A percentile compares a stretch with the other conserved stretches of the same genome.
These are phyloP conservation scores for Selaginella tamariscina DNA, from an alignment of 75 land plant genomes.

Conservation along the genomic window DNA sequence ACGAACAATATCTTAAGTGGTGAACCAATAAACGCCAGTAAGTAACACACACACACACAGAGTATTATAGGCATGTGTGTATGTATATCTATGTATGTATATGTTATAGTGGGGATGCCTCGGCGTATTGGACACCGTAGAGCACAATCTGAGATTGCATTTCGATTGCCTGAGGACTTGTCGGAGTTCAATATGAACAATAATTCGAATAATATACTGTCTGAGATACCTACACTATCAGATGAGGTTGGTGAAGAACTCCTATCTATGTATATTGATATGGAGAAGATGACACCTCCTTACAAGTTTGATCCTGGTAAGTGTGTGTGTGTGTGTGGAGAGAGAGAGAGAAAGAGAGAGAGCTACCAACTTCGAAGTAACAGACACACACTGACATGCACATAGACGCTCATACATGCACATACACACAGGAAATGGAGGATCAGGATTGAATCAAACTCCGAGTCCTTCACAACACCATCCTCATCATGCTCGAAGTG, in stretches of 20 bases:
- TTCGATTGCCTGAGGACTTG: slow-evolving; percentile 4
- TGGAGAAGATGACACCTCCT: not conserved
- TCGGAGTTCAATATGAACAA: not conserved
- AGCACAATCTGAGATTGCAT: slow-evolving; percentile 13
- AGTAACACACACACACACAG: too few relatives aligned
- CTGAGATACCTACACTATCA: slow-evolving; percentile 3
- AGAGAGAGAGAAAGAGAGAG: too few relatives aligned
- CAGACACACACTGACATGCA: too few relatives aligned
- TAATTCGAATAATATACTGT: not conserved
- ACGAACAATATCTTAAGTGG: not conserved
- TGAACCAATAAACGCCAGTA: not conserved
- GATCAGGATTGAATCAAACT: too few relatives aligned
- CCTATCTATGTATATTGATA: slow-evolving; percentile 7
- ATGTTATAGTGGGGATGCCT: too few relatives aligned
- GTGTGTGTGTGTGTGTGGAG: too few relatives aligned
- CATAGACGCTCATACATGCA: too few relatives aligned
- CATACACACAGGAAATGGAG: too few relatives aligned
- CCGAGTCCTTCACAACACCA: too few relatives aligned
- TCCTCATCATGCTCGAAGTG: slow-evolving; percentile 43
- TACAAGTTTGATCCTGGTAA: not conserved
- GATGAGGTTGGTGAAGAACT: slow-evolving; percentile 4
- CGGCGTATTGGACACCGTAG: not conserved
- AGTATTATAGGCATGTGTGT: too few relatives aligned
- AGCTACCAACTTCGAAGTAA: too few relatives aligned
- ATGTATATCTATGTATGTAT: too few relatives aligned